Evolutionary conservation across 1,139 yeast genomes (phyloP), one percentile per base, ranked within the genome.

Genomic region (Pichia sp.): DNA sequence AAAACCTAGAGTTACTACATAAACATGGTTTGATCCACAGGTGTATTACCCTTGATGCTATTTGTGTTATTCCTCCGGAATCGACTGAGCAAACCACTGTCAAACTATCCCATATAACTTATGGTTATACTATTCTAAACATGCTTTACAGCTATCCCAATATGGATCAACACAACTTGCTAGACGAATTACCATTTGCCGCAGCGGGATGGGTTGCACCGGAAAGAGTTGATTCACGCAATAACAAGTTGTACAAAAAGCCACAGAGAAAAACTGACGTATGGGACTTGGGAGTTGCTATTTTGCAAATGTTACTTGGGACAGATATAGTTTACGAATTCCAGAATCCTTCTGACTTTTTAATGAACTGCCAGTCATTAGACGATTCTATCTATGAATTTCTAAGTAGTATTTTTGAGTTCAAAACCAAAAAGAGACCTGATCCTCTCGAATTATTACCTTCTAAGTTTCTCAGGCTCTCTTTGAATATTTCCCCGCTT

Each of bases 281-380:
- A 5, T 91, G 96, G 96, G 84, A 84, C 52, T 64, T 89, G 38
- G 98, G 96, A 4, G 85, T 84, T 0, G 61, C 84, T 5, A 80
- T 91, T 52, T 65, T 84, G 22, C 77, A 84, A 47, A 71, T 86
- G 54, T 74, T 88, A 57, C 66, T 79, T 34, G 95, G 95, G 8
- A 58, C 66, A n/a, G 70, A 72, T 20, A 62, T 80, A 0, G 64
- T 72, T 1, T 62, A 70, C 12, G 72, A 71, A 10, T 84, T 66
- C 52, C 61, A 68, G 11, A 67, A 76, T 2, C 96, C 96, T 0
- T 64, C 63, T 8, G 82, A 76, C 9, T 84, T 84, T 50, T 54
- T 79, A 23, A 68, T 66, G 2, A 63, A 70, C 12, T 72, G 74
- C 26, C 35, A 45, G 2, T 42, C 47, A 9, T 53, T 77, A 50